Conservation (phyloP, 139 green algal genomes). For the Raphidocelis subcapitata region DNA sequence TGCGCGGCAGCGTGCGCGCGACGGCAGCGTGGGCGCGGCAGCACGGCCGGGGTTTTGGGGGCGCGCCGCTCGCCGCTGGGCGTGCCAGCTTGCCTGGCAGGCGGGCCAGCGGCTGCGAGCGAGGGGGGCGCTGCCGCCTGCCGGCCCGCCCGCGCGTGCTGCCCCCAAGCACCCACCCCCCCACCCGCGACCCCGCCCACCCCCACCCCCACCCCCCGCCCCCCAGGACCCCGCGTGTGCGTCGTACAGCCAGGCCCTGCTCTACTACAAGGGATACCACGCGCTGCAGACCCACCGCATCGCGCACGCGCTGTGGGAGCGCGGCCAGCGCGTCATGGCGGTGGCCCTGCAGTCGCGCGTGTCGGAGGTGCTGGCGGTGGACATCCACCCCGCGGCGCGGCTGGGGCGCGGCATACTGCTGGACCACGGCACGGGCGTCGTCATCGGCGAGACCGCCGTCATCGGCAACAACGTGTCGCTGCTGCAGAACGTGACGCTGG, state of each 20-base stretch:
- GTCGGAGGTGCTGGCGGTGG: conserved; percentile 85
- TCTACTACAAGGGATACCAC: conserved; percentile 97
- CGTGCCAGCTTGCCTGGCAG: too few relatives aligned
- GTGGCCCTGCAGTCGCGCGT: conserved; percentile 70
- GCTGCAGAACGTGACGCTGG: conserved; percentile 90
- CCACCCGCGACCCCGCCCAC: too few relatives aligned
- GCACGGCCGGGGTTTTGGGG: not conserved
- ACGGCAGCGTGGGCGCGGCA: not conserved
- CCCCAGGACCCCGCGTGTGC: conserved; percentile 85
- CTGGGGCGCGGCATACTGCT: conserved; percentile 95
- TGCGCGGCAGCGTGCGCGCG: not conserved
- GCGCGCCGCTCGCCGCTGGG: too few relatives aligned
- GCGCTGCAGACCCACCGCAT: conserved; percentile 92
- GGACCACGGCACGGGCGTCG: conserved; percentile 93
- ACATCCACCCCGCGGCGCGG: conserved; percentile 94
- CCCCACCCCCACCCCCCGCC: too few relatives aligned
- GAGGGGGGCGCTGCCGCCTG: too few relatives aligned
- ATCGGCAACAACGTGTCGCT: conserved; percentile 90
- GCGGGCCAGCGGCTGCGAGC: too few relatives aligned
- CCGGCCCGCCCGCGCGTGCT: too few relatives aligned
- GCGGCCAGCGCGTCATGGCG: conserved; percentile 79
- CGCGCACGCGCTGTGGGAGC: conserved; percentile 84
- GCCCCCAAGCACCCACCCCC: too few relatives aligned
- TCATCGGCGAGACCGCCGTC: conserved; percentile 92
- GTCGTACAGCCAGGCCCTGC: conserved; percentile 65